Percentiles rank a stretch among this genome's conserved stretches.
These are phyloP conservation scores for Acacia melanoxylon DNA, from an alignment of 306 rosid species.

Conservation along the genomic window DNA sequence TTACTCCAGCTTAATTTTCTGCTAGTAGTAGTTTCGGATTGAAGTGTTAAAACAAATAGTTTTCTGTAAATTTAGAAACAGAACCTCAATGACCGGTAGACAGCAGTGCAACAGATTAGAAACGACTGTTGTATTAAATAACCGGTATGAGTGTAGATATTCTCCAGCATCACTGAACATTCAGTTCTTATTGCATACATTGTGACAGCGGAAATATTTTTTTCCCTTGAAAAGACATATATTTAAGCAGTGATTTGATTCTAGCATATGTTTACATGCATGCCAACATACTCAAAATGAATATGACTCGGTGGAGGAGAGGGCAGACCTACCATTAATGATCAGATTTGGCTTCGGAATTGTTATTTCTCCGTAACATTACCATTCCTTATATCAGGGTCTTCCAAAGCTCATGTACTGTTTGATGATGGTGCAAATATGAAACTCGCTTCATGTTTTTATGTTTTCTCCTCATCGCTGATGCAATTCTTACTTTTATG, in stretches of 20 bases:
- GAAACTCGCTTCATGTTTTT: background rate
- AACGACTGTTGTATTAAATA: background rate
- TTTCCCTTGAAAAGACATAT: background rate
- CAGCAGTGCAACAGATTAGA: background rate
- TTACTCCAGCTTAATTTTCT: background rate
- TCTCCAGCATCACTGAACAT: background rate
- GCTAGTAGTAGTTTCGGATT: background rate
- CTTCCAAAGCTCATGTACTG: background rate
- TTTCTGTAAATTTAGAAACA: background rate
- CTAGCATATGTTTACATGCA: background rate
- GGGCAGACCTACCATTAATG: background rate
- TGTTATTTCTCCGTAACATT: background rate
- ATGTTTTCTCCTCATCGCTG: background rate
- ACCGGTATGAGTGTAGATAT: background rate
- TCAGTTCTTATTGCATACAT: background rate
- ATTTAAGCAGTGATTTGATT: background rate
- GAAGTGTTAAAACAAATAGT: background rate
- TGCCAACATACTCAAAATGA: background rate
- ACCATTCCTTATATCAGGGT: background rate
- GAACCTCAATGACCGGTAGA: background rate
- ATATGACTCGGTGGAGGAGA: background rate
- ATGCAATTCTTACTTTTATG: slow-evolving; percentile 4
- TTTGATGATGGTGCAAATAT: background rate
- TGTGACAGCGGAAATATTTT: background rate
- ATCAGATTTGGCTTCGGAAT: background rate